Base-by-base conservation (phyloP, 2,329 filamentous ascomycete genomes). In the Ophiostoma quercus region DNA sequence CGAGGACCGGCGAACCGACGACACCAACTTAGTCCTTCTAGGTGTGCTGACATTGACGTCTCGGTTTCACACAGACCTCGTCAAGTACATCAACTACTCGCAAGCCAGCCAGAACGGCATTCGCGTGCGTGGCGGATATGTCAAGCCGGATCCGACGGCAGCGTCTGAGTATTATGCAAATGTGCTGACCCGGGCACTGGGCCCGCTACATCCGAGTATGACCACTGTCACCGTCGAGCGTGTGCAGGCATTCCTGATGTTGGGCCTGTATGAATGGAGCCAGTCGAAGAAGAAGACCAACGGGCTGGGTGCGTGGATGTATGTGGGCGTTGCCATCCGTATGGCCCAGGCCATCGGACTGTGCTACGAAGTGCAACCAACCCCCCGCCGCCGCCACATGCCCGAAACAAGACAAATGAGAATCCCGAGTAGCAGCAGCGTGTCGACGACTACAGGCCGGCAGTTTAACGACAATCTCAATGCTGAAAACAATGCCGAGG, bases 181-280 rank as follows among this genome's bases (percentile, higher is more conserved):
- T 11, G 84, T 85, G 8, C 82, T 90, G 14, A 82, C 78, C 73
- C 83, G 77, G 73, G 87, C 82, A 37, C 80, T 84, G 62, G 84
- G 80, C 41, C 82, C 79, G 63, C 76, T 82, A 74, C 82, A 79
- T 74, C 82, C 77, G 66, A 81, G 79, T 66, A 82, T 86, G 74
- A 82, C 81, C 14, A 78, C 77, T 11, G 83, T 85, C 4, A 87
- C 85, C 0, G 80, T 91, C 3, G 87, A 90, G 71, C 83, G 87
- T 19, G 86, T 88, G 0, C 89, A 92, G 73, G 87, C 88, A 0
- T 83, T 88, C 65, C 81, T 92, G 11, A 91, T 92, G 88, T 81
- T 92, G 8, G 87, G 85, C 1, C 80, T 91, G 12, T 90, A 92
- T 72, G 88, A 92, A 73, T 92, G 89, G 89, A 87, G 87, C 12